Evolutionary conservation across 345 rosid species (phyloP).

Genomic region (Brassica cretica): DNA sequence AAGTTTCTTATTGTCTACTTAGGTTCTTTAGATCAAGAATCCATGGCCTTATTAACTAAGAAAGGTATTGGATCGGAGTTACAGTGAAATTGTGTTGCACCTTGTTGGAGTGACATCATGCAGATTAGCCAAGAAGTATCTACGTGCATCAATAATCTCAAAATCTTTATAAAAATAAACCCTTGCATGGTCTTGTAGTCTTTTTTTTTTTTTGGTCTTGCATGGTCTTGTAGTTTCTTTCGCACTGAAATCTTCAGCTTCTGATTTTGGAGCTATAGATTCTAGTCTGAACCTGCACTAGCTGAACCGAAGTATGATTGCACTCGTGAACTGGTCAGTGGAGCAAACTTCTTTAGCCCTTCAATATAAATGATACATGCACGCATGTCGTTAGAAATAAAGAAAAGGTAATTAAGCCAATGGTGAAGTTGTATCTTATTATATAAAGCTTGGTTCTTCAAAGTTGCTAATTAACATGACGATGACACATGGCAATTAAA

Average conservation of each 20-base stretch:
- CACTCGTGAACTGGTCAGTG: neutral
- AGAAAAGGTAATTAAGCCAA: too few species aligned
- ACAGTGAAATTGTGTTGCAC: neutral
- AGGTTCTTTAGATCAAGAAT: constrained; percentile 3
- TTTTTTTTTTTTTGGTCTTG: constrained; percentile 23
- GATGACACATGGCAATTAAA: too few species aligned
- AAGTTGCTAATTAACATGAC: too few species aligned
- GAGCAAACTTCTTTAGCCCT: neutral
- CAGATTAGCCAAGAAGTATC: constrained; percentile 43
- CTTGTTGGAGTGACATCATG: constrained; percentile 19
- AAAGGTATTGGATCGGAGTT: neutral
- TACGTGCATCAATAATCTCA: constrained; percentile 54
- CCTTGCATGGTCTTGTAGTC: constrained; percentile 38
- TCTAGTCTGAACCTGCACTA: neutral
- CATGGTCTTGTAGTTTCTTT: constrained; percentile 19
- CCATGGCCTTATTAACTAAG: constrained; percentile 7
- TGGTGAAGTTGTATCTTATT: too few species aligned
- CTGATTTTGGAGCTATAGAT: neutral
- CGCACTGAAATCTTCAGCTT: neutral
- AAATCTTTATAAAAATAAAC: constrained; percentile 60
- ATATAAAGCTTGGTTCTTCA: too few species aligned
- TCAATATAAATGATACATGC: neutral
- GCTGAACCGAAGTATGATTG: neutral
- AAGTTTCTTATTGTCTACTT: constrained; percentile 2
- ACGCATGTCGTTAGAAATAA: neutral